Percentiles rank a stretch among this genome's conserved stretches.
Conservation (phyloP, 306 rosid genomes). For the Quercus alba region DNA sequence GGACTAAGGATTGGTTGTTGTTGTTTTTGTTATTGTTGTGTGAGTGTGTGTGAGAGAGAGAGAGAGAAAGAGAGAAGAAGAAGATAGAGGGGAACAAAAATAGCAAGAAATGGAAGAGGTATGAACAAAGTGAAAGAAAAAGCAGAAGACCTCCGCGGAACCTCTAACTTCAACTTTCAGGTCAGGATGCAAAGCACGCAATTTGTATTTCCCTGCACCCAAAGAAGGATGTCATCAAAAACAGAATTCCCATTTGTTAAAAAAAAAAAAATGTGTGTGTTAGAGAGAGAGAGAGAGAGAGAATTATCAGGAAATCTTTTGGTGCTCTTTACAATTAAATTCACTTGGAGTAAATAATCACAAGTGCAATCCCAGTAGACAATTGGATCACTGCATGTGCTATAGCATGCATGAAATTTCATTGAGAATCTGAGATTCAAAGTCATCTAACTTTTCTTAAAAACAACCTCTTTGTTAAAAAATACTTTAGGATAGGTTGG, state of each 20-base stretch:
- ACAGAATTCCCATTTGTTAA: slow-evolving; percentile 5
- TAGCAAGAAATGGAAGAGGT: slow-evolving; percentile 18
- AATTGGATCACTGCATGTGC: not conserved
- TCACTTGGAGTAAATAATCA: not conserved
- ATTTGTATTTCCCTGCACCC: slow-evolving; percentile 74
- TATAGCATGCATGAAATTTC: not conserved
- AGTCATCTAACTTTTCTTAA: not conserved
- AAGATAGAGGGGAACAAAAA: not conserved
- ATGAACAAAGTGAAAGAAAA: slow-evolving; percentile 17
- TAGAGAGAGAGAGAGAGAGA: not conserved
- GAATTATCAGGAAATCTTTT: not conserved
- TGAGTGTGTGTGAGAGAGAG: not conserved
- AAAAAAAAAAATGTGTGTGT: not conserved
- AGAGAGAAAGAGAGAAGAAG: slow-evolving; percentile 1
- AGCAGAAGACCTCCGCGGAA: slow-evolving; percentile 63
- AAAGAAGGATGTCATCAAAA: slow-evolving; percentile 1
- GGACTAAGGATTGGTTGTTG: no score
- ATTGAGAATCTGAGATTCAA: not conserved
- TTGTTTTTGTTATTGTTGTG: not conserved
- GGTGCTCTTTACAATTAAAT: not conserved
- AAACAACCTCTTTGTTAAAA: not conserved
- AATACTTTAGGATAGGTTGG: not conserved
- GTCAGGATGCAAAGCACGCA: slow-evolving; percentile 76
- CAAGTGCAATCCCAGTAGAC: not conserved
- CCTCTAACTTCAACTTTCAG: slow-evolving; percentile 78